Conservation (phyloP, 2,329 filamentous ascomycete species). For the Zymoseptoria pseudotritici region DNA sequence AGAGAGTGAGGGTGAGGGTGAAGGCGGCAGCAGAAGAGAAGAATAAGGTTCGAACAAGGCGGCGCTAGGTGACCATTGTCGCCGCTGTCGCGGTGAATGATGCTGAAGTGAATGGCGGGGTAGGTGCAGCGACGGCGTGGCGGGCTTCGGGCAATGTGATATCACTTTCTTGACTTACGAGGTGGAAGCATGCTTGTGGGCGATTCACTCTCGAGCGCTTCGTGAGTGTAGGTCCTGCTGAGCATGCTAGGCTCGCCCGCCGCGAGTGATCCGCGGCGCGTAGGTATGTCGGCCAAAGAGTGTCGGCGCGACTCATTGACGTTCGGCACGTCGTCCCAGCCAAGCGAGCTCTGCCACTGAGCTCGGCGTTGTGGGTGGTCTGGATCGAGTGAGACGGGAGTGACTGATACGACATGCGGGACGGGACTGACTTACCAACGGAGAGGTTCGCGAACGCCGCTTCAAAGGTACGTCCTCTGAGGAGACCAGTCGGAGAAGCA, state of each 20-base stretch:
- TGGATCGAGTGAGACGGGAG: constrained; percentile 7
- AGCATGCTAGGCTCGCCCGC: constrained; percentile 18
- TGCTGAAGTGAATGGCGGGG: constrained; percentile 5
- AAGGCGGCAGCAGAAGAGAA: neutral
- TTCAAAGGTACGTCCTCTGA: constrained; percentile 19
- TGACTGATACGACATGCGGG: neutral
- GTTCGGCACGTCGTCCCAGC: constrained; percentile 55
- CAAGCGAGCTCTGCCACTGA: constrained; percentile 65
- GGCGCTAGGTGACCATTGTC: neutral
- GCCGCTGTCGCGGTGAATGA: neutral
- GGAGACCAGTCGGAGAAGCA: constrained; percentile 9
- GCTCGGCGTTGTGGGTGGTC: constrained; percentile 23
- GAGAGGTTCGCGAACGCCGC: constrained; percentile 23
- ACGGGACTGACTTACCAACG: constrained; percentile 19
- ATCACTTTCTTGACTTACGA: constrained; percentile 8
- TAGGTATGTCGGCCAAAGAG: constrained; percentile 55
- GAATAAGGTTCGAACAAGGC: neutral
- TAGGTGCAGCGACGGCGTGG: neutral
- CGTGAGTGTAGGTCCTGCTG: constrained; percentile 14
- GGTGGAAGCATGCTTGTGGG: constrained; percentile 6
- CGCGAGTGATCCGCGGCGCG: constrained; percentile 30
- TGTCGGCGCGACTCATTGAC: constrained; percentile 69
- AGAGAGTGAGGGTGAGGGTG: neutral
- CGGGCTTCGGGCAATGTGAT: neutral
- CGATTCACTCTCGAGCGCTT: constrained; percentile 12